Evolutionary conservation across 257 asterid genomes (phyloP).

Genomic region (Forsythia viridissima): DNA sequence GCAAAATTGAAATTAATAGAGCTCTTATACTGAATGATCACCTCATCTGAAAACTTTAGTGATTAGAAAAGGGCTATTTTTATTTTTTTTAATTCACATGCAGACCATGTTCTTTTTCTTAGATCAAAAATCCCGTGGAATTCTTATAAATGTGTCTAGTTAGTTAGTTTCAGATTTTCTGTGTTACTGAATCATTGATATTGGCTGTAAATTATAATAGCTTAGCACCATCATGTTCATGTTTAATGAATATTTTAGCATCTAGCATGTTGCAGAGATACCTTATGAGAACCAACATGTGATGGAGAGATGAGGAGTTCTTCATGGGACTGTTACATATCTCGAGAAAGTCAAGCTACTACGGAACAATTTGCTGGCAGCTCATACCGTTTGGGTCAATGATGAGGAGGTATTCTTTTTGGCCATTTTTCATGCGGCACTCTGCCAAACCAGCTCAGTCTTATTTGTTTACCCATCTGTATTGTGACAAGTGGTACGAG

Average conservation of each 20-base stretch:
- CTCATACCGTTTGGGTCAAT: conserved; percentile 84
- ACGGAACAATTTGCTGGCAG: conserved; percentile 62
- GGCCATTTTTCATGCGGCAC: neutral
- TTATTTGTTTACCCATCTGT: neutral
- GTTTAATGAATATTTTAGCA: neutral
- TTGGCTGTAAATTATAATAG: neutral
- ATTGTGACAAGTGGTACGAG: neutral
- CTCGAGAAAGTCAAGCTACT: conserved; percentile 67
- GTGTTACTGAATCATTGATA: neutral
- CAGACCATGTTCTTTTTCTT: neutral
- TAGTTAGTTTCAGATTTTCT: neutral
- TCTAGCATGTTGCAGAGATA: conserved; percentile 85
- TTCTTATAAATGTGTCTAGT: neutral
- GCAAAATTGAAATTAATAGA: neutral
- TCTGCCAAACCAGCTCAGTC: neutral
- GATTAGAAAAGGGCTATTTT: neutral
- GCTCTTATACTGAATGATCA: neutral
- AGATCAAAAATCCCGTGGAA: neutral
- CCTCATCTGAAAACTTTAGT: neutral
- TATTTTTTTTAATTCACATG: no score
- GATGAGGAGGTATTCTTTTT: conserved; percentile 51
- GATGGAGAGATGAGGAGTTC: conserved; percentile 55
- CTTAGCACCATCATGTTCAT: neutral
- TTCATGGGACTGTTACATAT: conserved; percentile 72
- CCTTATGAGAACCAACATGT: conserved; percentile 70